A percentile compares a stretch with the other conserved stretches of the same genome.
Evolutionary conservation across 2,329 filamentous ascomycete genomes (phyloP).

Genomic region (Cordyceps cicadae): DNA sequence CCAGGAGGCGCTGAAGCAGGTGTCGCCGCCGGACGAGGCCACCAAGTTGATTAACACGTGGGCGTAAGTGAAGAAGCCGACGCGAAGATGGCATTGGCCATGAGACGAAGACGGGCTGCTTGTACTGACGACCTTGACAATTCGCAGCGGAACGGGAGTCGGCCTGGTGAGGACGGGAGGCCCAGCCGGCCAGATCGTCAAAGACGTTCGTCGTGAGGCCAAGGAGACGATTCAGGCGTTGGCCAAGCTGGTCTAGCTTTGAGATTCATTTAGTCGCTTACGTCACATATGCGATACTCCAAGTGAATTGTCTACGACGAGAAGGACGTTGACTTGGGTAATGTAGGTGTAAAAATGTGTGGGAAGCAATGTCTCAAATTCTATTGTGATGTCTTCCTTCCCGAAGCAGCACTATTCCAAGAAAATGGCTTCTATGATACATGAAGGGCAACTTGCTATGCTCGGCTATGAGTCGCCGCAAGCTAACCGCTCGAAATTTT

Average conservation of each 20-base stretch:
- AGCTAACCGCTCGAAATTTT: background rate
- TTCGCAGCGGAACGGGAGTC: constrained; percentile 33
- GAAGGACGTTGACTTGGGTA: background rate
- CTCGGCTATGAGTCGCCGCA: background rate
- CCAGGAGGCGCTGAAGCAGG: constrained; percentile 28
- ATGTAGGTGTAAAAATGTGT: background rate
- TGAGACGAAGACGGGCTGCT: background rate
- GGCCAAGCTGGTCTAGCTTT: constrained; percentile 10
- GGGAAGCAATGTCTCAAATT: background rate
- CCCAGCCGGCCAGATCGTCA: constrained; percentile 35
- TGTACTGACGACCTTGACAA: background rate
- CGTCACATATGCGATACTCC: background rate
- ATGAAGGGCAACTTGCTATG: background rate
- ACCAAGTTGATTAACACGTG: constrained; percentile 27
- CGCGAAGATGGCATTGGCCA: no score
- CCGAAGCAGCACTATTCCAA: constrained; percentile 1
- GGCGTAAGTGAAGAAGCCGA: constrained; percentile 24
- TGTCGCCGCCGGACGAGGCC: constrained; percentile 26
- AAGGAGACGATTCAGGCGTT: constrained; percentile 26
- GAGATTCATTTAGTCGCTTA: background rate
- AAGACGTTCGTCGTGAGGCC: constrained; percentile 31
- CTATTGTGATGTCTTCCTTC: background rate
- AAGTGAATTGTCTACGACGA: background rate
- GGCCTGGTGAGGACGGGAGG: constrained; percentile 35
- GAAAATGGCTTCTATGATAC: constrained; percentile 7